Evolutionary conservation across 1,284 basidiomycete genomes (phyloP).

Genomic region (Trichosporon sp.): DNA sequence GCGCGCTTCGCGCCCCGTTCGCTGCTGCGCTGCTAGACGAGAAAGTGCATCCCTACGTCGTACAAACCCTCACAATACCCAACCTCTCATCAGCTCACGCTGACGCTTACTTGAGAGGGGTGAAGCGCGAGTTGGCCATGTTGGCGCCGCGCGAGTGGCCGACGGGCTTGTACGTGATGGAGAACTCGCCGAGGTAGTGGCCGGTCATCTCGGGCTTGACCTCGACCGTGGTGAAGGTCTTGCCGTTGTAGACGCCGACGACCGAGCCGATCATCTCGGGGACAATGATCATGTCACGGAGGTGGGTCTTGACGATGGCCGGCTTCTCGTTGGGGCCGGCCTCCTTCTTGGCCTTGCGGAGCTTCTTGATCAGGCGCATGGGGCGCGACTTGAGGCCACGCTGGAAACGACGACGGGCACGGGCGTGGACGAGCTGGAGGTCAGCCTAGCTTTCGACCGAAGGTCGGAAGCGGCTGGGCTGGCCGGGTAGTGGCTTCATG

Average conservation of each 20-base stretch:
- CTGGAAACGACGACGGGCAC: conserved; percentile 97
- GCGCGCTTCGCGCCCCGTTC: not conserved
- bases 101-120: conserved; percentile 54
- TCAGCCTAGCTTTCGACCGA: conserved; percentile 18
- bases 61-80: conserved; percentile 22
- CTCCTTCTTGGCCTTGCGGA: conserved; percentile 99
- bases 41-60: conserved; percentile 27
- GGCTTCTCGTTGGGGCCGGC: conserved; percentile 98
- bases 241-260: conserved; percentile 78
- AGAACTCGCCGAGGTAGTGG: conserved; percentile 93
- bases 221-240: conserved; percentile 94
- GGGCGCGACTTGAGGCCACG: conserved; percentile 98
- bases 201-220: conserved; percentile 99
- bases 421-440: conserved; percentile 88
- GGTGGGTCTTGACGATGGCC: conserved; percentile 95
- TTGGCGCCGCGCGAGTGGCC: conserved; percentile 97
- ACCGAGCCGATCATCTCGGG: conserved; percentile 99
- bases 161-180: conserved; percentile 94
- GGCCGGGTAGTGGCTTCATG: too few species aligned
- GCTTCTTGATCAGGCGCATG: conserved; percentile 98
- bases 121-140: conserved; percentile 59
- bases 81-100: conserved; percentile 50
- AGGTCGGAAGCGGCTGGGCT: not conserved
- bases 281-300: conserved; percentile 99
- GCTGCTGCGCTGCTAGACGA: not conserved